Conservation (phyloP, 768 basidiomycete species). For the Heimioporus sp. region DNA sequence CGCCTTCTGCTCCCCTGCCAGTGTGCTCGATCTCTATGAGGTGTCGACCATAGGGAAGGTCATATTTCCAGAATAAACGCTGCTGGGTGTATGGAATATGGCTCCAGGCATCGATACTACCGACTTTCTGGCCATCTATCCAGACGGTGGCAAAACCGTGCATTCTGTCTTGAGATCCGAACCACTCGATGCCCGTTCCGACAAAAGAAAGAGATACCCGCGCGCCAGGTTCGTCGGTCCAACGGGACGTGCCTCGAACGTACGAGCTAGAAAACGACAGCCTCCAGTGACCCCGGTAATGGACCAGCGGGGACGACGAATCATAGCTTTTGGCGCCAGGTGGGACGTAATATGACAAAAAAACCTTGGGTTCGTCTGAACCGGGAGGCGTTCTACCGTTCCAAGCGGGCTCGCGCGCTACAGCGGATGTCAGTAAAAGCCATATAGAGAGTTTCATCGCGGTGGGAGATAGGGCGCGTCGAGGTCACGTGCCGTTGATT, state of each 20-base stretch:
- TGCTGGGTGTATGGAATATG: conserved; percentile 47
- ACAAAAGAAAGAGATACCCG: conserved; percentile 56
- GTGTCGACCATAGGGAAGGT: conserved; percentile 51
- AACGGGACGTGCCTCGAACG: conserved; percentile 47
- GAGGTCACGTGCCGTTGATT: conserved; percentile 25
- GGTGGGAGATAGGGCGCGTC: not conserved
- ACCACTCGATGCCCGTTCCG: conserved; percentile 81
- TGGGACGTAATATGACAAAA: conserved; percentile 73
- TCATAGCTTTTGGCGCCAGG: conserved; percentile 70
- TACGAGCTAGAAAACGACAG: conserved; percentile 52
- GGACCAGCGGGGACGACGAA: conserved; percentile 65
- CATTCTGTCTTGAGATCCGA: conserved; percentile 53
- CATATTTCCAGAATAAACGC: conserved; percentile 60
- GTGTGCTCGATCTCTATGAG: conserved; percentile 62
- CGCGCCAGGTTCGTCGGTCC: conserved; percentile 49
- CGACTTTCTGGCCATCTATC: conserved; percentile 51
- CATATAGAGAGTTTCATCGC: conserved; percentile 5
- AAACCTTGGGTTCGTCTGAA: conserved; percentile 43
- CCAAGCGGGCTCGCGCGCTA: conserved; percentile 54
- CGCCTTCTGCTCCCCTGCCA: conserved; percentile 39
- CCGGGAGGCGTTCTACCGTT: conserved; percentile 57
- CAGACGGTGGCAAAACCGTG: conserved; percentile 59
- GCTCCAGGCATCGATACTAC: conserved; percentile 47
- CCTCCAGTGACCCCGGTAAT: conserved; percentile 60
- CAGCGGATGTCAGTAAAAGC: conserved; percentile 7